These are phyloP conservation scores for Suillus brevipes DNA, from an alignment of 768 basidiomycete genomes.

Conservation along the genomic window DNA sequence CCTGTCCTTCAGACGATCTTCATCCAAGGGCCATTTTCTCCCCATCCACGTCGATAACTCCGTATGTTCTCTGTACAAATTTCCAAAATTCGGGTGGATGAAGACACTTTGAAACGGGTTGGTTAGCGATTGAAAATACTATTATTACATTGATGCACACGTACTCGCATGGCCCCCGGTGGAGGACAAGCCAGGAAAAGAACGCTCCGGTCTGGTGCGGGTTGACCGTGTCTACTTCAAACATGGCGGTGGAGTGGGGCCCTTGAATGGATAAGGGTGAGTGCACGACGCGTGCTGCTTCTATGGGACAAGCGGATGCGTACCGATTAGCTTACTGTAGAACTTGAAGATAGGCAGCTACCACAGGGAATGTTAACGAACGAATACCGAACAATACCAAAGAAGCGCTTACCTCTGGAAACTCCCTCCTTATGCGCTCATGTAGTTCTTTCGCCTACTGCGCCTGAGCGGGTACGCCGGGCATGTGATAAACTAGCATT, in stretches of 20 bases:
- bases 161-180: slow-evolving; percentile 71
- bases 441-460: slow-evolving; percentile 57
- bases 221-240: slow-evolving; percentile 64
- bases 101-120: slow-evolving; percentile 47
- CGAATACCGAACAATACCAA: not conserved
- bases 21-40: slow-evolving; percentile 49
- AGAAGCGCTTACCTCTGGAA: slow-evolving; percentile 54
- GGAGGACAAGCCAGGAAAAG: slow-evolving; percentile 65
- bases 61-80: slow-evolving; percentile 58
- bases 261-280: slow-evolving; percentile 32
- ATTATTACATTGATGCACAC: slow-evolving; percentile 27
- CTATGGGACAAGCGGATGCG: slow-evolving; percentile 16
- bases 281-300: not conserved
- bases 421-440: slow-evolving; percentile 59
- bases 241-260: slow-evolving; percentile 73
- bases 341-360: slow-evolving; percentile 63
- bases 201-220: slow-evolving; percentile 70
- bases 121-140: not conserved
- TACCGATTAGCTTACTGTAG: slow-evolving; percentile 64
- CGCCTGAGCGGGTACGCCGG: slow-evolving; percentile 40
- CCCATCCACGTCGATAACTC: slow-evolving; percentile 71
- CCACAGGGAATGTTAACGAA: not conserved
- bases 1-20: not conserved
- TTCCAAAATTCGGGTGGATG: slow-evolving; percentile 67
- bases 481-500: slow-evolving; percentile 62